Evolutionary conservation across 2,329 filamentous ascomycete genomes (phyloP), one percentile per base, ranked within the genome.

Genomic region (Stagonosporopsis vannaccii): DNA sequence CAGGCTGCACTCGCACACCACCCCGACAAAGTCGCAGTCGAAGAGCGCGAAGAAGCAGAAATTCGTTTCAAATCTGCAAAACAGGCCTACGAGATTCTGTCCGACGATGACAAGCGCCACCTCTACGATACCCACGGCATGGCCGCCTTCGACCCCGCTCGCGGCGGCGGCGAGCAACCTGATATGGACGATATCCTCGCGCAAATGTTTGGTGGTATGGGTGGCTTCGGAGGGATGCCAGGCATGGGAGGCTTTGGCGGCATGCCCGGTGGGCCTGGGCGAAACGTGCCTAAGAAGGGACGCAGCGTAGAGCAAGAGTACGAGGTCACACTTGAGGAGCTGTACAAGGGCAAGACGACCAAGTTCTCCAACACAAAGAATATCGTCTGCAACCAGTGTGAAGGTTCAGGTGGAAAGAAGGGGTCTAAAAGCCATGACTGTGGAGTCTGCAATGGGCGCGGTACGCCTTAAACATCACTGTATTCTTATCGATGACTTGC

Each of bases 331-430:
- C 80, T 99, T 57, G 95, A 98, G 76, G 95, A 99, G 77, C 83
- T 99, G 28, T 99, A 98, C 84, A 97, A 96, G 80, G 95, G 95
- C 70, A 97, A 98, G 83, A 97, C 95, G 0, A 95, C 96, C 72
- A 95, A 96, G 79, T 97, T 99, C 75, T 88, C 92, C 8, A 95
- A 91, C 71, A 96, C 93, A 71, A 98, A 98, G 82, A 94, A 97
- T 72, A 85, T 97, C 59, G 83, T 97, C 59, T 99, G 95, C 79
- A 84, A 84, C 56, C 84, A 87, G 68, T 99, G 95, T 82, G 94
- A 93, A 74, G 95, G 95, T 40, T 87, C 84, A 42, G 95, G 95
- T 36, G 95, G 91, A 62, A 97, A 96, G 78, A 91, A 96, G 59
- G 96, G 93, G 79, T 90, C 92, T 50, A 96, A 95, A 80, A 82